Evolutionary conservation across 2,329 filamentous ascomycete species (phyloP), one percentile per base, ranked within the genome.

Genomic region (Trichophyton mentagrophytes): DNA sequence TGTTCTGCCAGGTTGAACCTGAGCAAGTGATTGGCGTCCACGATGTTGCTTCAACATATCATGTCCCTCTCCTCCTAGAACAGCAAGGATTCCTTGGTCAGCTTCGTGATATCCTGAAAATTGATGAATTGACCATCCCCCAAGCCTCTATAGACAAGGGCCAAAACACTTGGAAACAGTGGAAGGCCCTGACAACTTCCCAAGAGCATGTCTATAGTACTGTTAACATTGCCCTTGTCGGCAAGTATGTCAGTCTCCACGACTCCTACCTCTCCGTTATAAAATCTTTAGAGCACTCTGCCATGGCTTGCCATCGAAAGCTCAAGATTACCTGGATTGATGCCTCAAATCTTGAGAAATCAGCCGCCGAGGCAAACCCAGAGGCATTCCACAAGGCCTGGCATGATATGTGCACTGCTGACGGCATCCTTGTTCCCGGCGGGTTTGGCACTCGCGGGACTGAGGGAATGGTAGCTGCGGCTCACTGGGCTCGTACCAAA

Each of bases 11-110:
- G 70, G 87, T 96, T 56, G 89, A 95, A 60, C 77, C 82, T 9
- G 82, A 90, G 66, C 90, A 96, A 71, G 90, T 97, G 49, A 79
- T 97, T 64, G 88, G 84, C 9, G 91, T 99, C 9, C 86, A 87
- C 67, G 87, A 97, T 72, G 89, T 97, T 74, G 80, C 86, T 20
- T 90, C 90, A 11, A 95, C 89, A 59, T 99, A 99, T 75, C 91
- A 96, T 66, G 92, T 97, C 2, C 93, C 93, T 0, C 80, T 96
- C n/a, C 86, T 97, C 25, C 85, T 97, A 13, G 83, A 92, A 67
- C 81, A 90, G 66, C 89, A 97, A 75, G 83, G 85, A 25, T 79
- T 97, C 1, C 77, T 92, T 7, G 73, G 79, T 11, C 81, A 84
- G n/a, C 78, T 97, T 60, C 80, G 79, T 42, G 76, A 80, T 17